phyloP scores from a whole-genome alignment of 208 protist genomes.

The Wallacemonas collosoma region DNA sequence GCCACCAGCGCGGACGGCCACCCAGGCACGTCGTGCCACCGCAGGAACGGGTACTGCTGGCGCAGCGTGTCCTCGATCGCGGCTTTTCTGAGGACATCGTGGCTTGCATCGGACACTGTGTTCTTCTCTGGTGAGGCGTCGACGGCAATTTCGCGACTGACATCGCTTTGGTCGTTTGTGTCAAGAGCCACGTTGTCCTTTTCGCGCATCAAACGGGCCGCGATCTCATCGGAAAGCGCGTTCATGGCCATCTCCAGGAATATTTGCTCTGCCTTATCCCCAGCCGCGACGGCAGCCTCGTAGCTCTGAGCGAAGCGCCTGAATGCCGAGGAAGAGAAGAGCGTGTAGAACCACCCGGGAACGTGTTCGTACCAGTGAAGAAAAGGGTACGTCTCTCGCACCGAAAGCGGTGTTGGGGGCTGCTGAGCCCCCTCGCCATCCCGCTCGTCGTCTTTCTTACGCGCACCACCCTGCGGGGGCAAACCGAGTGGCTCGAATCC shows the following conservation, averaged over 20 bases:
- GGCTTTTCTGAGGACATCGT: too few relatives aligned
- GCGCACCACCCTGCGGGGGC: background rate
- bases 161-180: background rate
- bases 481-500: background rate
- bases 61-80: background rate
- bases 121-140: too few relatives aligned
- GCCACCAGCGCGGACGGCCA: slow-evolving; percentile 22
- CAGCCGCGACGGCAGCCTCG: background rate
- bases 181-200: background rate
- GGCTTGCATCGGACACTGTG: too few relatives aligned
- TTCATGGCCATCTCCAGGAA: slow-evolving; percentile 26
- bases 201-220: background rate
- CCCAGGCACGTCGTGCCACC: slow-evolving; percentile 28
- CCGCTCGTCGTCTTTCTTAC: too few relatives aligned
- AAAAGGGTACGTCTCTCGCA: slow-evolving; percentile 13
- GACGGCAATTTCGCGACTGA: background rate
- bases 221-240: slow-evolving; percentile 18
- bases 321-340: background rate
- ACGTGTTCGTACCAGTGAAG: slow-evolving; percentile 22
- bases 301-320: background rate
- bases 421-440: too few relatives aligned
- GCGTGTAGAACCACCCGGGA: slow-evolving; percentile 9
- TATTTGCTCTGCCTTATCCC: background rate
- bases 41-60: slow-evolving; percentile 31
- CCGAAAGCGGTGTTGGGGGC: background rate